phyloP scores from a whole-genome alignment of 805 yeast genomes.

The Priceomyces castillae region DNA sequence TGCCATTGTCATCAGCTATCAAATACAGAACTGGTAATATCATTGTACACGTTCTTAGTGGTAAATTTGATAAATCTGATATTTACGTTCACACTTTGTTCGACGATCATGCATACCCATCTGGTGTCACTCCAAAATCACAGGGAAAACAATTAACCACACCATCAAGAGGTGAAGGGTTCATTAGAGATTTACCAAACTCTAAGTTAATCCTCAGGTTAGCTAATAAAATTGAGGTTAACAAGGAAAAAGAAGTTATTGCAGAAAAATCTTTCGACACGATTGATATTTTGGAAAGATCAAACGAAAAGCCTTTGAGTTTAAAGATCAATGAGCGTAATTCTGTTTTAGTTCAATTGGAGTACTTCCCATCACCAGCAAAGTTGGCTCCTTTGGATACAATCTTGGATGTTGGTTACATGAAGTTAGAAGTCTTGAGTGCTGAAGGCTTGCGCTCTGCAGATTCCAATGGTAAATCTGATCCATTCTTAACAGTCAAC shows the following conservation, averaged over 20 bases:
- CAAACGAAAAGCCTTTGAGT: conserved; percentile 45
- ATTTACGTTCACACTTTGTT: conserved; percentile 55
- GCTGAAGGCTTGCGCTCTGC: conserved; percentile 56
- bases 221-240: conserved; percentile 50
- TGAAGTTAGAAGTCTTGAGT: conserved; percentile 54
- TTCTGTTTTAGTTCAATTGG: conserved; percentile 47
- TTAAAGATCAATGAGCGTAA: conserved; percentile 42
- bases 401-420: conserved; percentile 63
- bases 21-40: conserved; percentile 61
- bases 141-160: conserved; percentile 43
- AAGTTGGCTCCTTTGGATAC: conserved; percentile 58
- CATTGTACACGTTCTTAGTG: conserved; percentile 51
- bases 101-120: conserved; percentile 64
- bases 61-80: conserved; percentile 47
- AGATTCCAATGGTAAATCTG: conserved; percentile 75
- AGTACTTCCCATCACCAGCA: conserved; percentile 58
- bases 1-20: conserved; percentile 52
- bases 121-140: conserved; percentile 49
- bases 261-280: conserved; percentile 52
- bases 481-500: conserved; percentile 58
- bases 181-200: conserved; percentile 68
- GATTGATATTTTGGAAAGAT: conserved; percentile 49
- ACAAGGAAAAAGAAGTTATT: conserved; percentile 46
- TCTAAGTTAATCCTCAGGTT: conserved; percentile 57
- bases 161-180: conserved; percentile 53